Base-by-base conservation (phyloP, 805 yeast genomes). In the Starmerella tilneyi region DNA sequence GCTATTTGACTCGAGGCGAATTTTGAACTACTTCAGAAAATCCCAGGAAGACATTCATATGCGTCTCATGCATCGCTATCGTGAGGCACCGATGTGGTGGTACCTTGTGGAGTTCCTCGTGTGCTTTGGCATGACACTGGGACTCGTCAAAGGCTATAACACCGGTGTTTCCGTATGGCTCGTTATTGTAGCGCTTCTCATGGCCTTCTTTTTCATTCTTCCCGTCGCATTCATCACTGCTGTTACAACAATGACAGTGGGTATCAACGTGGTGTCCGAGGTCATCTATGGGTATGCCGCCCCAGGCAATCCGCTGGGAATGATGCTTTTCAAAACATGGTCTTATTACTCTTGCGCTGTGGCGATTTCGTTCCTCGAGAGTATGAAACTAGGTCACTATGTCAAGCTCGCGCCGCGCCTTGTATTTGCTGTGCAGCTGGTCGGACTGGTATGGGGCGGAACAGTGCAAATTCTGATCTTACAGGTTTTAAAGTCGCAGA, bases 21-120 rank as follows among this genome's bases (percentile, higher is more conserved):
- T 80, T 55, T 60, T 68, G 69, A 50, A 65, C 61, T 61, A 74
- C 71, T 43, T 63, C 74, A 28, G 68, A 63, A 52, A 66, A 63
- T 45, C 72, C 66, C 38, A 66, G 64, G 58, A 69, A 60, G 75
- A 75, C 57, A 71, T 74, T 15, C 78, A 75, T 55, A 66, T 66
- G 62, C 66, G 78, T 49, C 68, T 78, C 48, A 78, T 79, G 80
- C 59, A 62, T 27, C 38, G 19, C 21, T 79, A 80, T 58, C 67
- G 67, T 7, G 82, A 77, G 51, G 80, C 75, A 23, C 84, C 84
- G 3, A 73, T 71, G 35, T 74, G 78, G 78, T 75, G 83, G 79
- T 79, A 71, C 54, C 55, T 63, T 4, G 48, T 61, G 3, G 63
- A 74, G 13, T 65, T 78, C 38, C 41, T 71, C 4, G 22, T 29